Base-by-base conservation (phyloP, 352 stramenopile genomes). In the Phytophthora pini region DNA sequence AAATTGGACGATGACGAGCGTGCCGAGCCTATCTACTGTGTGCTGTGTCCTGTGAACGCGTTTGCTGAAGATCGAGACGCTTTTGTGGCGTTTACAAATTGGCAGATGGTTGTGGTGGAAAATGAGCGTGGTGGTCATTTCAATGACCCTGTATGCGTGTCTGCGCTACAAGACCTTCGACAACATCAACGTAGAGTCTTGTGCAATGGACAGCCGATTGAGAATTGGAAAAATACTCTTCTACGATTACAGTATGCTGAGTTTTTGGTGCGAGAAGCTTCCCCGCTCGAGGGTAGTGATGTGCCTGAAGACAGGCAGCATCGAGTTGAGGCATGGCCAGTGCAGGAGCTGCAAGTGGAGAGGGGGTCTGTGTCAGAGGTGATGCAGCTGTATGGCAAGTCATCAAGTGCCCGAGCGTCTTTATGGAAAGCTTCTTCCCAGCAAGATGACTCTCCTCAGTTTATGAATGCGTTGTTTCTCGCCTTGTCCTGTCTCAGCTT, bases 61-160 rank as follows among this genome's bases (percentile, higher is more conserved):
- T 94, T 93, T 26, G 45, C 74, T 11, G 56, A 86, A 62, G 84
- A 94, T 26, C 53, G 45, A 11, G 68, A 77, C 9, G 76, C 70
- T 29, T 93, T 93, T 56, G 48, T 80, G 12, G 45, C 39, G 15
- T 85, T 82, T 54, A 24, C 56, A 9, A 45, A 74, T 29, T 95
- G 88, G 88, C 80, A 89, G 51, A 86, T 87, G 61, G 53, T 95
- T 36, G 56, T 95, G 8, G 75, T 94, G 6, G 88, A 95, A 66
- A 90, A 87, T 27, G 82, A 92, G 32, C 75, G 80, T 43, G 76
- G 79, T 38, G 63, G 49, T 17, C 34, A 64, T 8, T 88, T 91
- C 45, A 70, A 85, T 54, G 79, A 89, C 15, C 13, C 54, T 15
- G 56, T 44, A 17, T 84, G 70, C 43, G 46, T 89, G 1, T 62